A percentile compares a stretch with the other conserved stretches of the same genome.
Conservation (phyloP, 1,139 yeast genomes). For the Zygoascus sp. region DNA sequence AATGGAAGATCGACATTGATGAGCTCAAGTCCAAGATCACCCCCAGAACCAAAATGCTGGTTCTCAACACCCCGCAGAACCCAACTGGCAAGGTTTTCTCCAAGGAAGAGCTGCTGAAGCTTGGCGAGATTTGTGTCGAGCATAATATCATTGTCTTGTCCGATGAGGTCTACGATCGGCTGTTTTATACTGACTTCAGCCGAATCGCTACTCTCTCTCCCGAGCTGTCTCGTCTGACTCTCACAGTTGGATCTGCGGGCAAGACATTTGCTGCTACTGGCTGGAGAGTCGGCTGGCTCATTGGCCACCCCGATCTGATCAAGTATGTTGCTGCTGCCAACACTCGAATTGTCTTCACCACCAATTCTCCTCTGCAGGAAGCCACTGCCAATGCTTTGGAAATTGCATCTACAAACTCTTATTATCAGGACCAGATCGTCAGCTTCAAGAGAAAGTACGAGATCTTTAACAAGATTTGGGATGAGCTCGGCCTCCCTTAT, state of each 20-base stretch:
- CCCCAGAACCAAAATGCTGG: constrained; percentile 74
- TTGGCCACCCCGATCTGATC: constrained; percentile 78
- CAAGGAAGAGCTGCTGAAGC: constrained; percentile 60
- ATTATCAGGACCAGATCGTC: constrained; percentile 63
- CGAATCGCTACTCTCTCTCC: constrained; percentile 80
- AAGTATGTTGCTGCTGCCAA: constrained; percentile 85
- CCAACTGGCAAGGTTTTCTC: constrained; percentile 91
- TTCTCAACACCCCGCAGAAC: constrained; percentile 90
- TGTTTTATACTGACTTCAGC: constrained; percentile 69
- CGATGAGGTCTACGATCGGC: constrained; percentile 93
- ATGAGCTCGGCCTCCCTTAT: constrained; percentile 81
- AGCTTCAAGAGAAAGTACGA: constrained; percentile 67
- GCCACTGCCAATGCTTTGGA: constrained; percentile 78
- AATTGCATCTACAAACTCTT: constrained; percentile 55
- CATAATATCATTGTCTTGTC: constrained; percentile 76
- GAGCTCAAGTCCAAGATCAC: constrained; percentile 67
- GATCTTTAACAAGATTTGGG: constrained; percentile 70
- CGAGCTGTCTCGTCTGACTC: constrained; percentile 70
- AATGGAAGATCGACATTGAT: constrained; percentile 82
- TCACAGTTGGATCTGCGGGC: constrained; percentile 96
- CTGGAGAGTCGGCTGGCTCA: constrained; percentile 96
- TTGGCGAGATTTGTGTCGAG: constrained; percentile 79
- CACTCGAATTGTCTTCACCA: constrained; percentile 83
- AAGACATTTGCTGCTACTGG: constrained; percentile 97
- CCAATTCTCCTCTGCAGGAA: constrained; percentile 92